phyloP scores from a whole-genome alignment of 352 stramenopile species.

The Pythium dissimile region DNA sequence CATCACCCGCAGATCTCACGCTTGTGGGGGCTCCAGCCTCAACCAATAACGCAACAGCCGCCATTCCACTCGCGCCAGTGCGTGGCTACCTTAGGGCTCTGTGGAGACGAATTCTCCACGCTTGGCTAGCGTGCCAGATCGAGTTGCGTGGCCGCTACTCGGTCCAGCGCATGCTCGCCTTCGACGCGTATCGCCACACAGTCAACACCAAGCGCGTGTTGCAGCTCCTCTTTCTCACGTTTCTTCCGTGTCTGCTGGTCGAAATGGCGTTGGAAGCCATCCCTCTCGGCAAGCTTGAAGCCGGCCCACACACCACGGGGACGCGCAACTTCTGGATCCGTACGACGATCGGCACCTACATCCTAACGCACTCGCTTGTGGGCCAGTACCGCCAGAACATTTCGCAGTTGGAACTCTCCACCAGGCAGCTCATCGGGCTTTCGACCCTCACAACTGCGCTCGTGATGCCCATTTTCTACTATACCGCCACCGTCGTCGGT shows the following conservation, averaged over 20 bases:
- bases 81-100: background rate
- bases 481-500: background rate
- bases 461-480: constrained; percentile 9
- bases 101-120: background rate
- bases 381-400: constrained; percentile 10
- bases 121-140: constrained; percentile 22
- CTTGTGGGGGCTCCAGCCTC: too few species aligned
- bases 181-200: background rate
- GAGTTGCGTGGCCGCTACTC: constrained; percentile 40
- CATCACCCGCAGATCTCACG: too few species aligned
- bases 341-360: constrained; percentile 9
- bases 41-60: too few species aligned
- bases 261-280: constrained; percentile 9
- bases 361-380: constrained; percentile 6
- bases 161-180: constrained; percentile 18
- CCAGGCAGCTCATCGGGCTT: constrained; percentile 2
- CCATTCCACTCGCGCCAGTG: too few species aligned
- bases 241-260: constrained; percentile 6
- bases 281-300: background rate
- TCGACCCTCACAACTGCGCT: background rate
- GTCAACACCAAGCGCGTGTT: background rate
- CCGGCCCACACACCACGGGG: background rate
- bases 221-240: constrained; percentile 1
- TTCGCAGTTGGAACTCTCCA: background rate
- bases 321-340: constrained; percentile 21